These are phyloP conservation scores for Papilionanthe hybrid DNA, from an alignment of 116 monocot genomes.

Conservation along the genomic window DNA sequence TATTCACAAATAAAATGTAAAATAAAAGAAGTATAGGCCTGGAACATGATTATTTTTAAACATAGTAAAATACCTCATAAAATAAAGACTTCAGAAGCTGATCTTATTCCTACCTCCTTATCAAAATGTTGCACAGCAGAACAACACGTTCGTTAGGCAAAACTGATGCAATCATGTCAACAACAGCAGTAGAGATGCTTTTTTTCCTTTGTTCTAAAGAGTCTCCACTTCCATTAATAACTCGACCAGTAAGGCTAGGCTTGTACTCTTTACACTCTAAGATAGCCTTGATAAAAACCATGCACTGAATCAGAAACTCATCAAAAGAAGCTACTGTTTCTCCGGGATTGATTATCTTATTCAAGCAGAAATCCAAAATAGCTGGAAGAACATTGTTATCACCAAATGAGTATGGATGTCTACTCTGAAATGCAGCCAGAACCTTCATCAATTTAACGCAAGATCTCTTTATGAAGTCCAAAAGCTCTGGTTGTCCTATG, in stretches of 20 bases:
- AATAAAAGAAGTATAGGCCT: background rate
- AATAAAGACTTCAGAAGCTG: background rate
- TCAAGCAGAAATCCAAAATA: conserved; percentile 72
- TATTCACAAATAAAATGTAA: background rate
- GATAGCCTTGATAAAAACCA: conserved; percentile 76
- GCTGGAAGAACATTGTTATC: conserved; percentile 62
- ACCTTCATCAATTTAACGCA: conserved; percentile 87
- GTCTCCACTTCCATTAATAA: conserved; percentile 46
- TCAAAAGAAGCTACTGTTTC: conserved; percentile 49
- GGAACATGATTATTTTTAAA: background rate
- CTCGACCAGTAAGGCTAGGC: conserved; percentile 62
- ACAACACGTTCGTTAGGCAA: conserved; percentile 66
- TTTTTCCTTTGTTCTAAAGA: conserved; percentile 67
- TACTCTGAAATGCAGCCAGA: conserved; percentile 58
- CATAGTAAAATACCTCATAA: background rate
- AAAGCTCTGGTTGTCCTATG: conserved; percentile 40
- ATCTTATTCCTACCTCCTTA: conserved; percentile 58
- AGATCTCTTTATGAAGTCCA: conserved; percentile 63
- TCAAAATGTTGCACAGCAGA: conserved; percentile 75
- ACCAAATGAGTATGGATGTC: conserved; percentile 92
- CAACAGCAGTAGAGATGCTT: conserved; percentile 37
- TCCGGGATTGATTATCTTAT: conserved; percentile 76
- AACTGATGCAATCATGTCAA: conserved; percentile 45
- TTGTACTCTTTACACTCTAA: conserved; percentile 97
- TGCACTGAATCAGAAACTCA: conserved; percentile 82